Base-by-base conservation (phyloP, 2,329 filamentous ascomycete species). In the Harringtonia lauricola region DNA sequence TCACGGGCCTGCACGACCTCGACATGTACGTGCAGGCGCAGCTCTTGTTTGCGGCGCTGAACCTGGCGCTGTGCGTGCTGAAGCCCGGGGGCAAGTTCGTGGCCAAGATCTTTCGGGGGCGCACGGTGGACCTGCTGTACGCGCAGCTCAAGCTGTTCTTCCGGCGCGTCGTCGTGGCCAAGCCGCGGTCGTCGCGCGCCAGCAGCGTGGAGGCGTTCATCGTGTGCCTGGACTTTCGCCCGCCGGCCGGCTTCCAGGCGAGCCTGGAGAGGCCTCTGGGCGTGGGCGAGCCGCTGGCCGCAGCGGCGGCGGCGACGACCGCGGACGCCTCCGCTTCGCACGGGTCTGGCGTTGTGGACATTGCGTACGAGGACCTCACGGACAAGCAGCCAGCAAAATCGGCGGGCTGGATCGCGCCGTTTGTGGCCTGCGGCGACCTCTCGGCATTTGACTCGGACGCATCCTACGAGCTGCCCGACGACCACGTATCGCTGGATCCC, bases 11-110 rank as follows among this genome's bases (percentile, higher is more conserved):
- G 1, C 92, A 98, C 61, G 92, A 98, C 60, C 77, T 98, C 30
- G 92, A 98, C 63, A 96, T 96, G 53, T 98, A 98, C 64, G 86
- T 98, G 17, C 92, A 98, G 64, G 89, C 86, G 9, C 92, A 96
- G 64, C 74, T 98, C 9, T 81, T 98, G 40, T 95, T 94, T 62
- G 87, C 90, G 0, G 92, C 92, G 0, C 75, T 98, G 18, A 95
- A 95, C 60, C 77, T 98, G 3, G 88, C 92, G 0, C 77, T 95
- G 13, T 94, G 90, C 58, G 88, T 98, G 13, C 75, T 98, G 7
- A 49, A 47, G 36, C 89, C 89, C 0, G 92, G 92, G 36, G 92
- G 92, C 49, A 94, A 87, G 57, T 98, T 98, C 55, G 90, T 98
- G 8, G 92, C 92, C 47, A 98, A 98, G 69, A 95, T 98, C 48